Conservation (phyloP, 2,329 filamentous ascomycete genomes). For the Triangularia setosa region DNA sequence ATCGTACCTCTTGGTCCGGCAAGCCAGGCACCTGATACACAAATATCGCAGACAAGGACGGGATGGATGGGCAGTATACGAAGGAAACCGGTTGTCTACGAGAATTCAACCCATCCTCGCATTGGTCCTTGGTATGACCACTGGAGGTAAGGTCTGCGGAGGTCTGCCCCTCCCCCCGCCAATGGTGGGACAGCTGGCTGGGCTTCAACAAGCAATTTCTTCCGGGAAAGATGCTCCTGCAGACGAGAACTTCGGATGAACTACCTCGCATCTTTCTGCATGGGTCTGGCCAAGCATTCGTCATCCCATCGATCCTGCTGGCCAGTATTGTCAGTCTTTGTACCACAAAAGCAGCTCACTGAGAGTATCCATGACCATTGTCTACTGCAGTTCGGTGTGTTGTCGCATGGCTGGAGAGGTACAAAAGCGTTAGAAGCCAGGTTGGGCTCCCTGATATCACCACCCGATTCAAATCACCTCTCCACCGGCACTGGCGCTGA, state of each 20-base stretch:
- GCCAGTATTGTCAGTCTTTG: neutral
- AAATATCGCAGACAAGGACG: neutral
- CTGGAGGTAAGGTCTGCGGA: neutral
- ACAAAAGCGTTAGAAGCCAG: neutral
- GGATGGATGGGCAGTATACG: neutral
- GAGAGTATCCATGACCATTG: neutral
- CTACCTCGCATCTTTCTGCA: neutral
- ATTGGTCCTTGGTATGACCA: neutral
- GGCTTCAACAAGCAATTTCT: no score
- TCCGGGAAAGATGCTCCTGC: no score
- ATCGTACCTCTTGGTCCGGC: neutral
- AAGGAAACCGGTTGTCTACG: neutral
- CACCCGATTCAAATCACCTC: neutral
- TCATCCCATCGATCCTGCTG: neutral
- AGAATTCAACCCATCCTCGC: neutral
- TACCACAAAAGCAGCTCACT: neutral
- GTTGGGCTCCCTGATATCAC: neutral
- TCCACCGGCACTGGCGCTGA: neutral
- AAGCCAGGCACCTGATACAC: neutral
- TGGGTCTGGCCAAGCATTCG: neutral
- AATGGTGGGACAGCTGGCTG: neutral
- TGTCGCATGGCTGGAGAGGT: neutral
- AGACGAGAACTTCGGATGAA: neutral
- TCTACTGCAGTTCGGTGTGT: neutral
- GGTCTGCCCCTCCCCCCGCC: neutral